These are phyloP conservation scores for Monsonia emarginata DNA, from an alignment of 441 rosid species.

Conservation along the genomic window DNA sequence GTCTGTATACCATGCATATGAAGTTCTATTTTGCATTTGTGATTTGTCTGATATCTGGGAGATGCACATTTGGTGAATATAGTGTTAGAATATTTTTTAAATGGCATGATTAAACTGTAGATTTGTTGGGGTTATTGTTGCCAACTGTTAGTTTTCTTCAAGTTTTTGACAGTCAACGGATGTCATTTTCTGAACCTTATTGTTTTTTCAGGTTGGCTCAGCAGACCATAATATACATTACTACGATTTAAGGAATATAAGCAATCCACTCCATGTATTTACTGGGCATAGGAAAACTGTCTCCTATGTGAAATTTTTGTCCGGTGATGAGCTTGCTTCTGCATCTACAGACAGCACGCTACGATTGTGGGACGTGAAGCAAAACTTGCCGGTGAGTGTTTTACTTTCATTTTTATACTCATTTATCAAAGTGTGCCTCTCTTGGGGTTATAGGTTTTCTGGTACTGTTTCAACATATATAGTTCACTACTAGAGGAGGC, in stretches of 20 bases:
- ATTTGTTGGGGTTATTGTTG: background rate
- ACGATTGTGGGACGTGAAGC: conserved; percentile 90
- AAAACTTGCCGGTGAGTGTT: conserved; percentile 64
- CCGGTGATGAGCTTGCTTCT: conserved; percentile 88
- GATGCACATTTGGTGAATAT: background rate
- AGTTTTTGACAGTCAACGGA: background rate
- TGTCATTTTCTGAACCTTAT: conserved; percentile 9
- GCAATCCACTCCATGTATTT: conserved; percentile 84
- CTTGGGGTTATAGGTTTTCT: background rate
- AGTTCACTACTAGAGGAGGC: background rate
- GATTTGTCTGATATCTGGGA: background rate
- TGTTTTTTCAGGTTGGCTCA: conserved; percentile 73
- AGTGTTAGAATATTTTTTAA: background rate
- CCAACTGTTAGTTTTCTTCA: background rate
- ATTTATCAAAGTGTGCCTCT: conserved; percentile 6
- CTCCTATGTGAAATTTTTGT: conserved; percentile 90
- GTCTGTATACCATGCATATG: background rate
- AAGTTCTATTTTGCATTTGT: background rate
- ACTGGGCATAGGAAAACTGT: conserved; percentile 91
- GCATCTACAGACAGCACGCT: conserved; percentile 97
- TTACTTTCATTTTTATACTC: background rate
- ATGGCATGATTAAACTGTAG: background rate
- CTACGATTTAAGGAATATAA: conserved; percentile 76
- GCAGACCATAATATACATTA: conserved; percentile 95
- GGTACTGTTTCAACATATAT: background rate